Evolutionary conservation across 2,329 filamentous ascomycete species (phyloP).

Genomic region (Alternaria burnsii): DNA sequence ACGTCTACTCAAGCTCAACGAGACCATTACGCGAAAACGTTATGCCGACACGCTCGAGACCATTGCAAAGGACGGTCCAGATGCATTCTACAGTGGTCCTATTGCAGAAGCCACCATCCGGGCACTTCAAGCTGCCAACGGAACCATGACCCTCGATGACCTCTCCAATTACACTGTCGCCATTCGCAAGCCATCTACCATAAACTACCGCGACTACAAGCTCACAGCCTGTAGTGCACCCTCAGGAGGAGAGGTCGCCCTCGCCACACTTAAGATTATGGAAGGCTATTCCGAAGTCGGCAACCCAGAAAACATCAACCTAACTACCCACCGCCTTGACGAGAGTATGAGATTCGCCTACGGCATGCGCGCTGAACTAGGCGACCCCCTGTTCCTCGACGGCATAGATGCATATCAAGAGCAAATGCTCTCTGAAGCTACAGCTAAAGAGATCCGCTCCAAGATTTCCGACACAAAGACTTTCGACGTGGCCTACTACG

Average conservation of each 20-base stretch:
- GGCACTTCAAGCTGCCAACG: slow-evolving; percentile 72
- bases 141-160: slow-evolving; percentile 86
- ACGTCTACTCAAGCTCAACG: slow-evolving; percentile 73
- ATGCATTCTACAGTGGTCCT: slow-evolving; percentile 76
- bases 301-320: slow-evolving; percentile 63
- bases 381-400: slow-evolving; percentile 79
- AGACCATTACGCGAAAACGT: slow-evolving; percentile 80
- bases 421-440: slow-evolving; percentile 69
- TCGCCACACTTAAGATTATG: slow-evolving; percentile 82
- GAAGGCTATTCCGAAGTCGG: slow-evolving; percentile 76
- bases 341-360: slow-evolving; percentile 94
- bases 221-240: slow-evolving; percentile 77
- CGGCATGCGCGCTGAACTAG: slow-evolving; percentile 76
- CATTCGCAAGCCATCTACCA: slow-evolving; percentile 66
- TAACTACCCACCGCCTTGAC: slow-evolving; percentile 82
- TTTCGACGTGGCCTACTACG: slow-evolving; percentile 76
- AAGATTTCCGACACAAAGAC: slow-evolving; percentile 78
- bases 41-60: slow-evolving; percentile 82
- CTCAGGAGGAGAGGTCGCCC: slow-evolving; percentile 77
- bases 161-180: slow-evolving; percentile 75
- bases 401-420: slow-evolving; percentile 71
- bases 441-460: slow-evolving; percentile 66
- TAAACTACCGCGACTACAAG: slow-evolving; percentile 69
- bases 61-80: slow-evolving; percentile 76
- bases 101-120: slow-evolving; percentile 78